Conservation (phyloP, 768 basidiomycete genomes). For the Leccinum olivaceopallidum region DNA sequence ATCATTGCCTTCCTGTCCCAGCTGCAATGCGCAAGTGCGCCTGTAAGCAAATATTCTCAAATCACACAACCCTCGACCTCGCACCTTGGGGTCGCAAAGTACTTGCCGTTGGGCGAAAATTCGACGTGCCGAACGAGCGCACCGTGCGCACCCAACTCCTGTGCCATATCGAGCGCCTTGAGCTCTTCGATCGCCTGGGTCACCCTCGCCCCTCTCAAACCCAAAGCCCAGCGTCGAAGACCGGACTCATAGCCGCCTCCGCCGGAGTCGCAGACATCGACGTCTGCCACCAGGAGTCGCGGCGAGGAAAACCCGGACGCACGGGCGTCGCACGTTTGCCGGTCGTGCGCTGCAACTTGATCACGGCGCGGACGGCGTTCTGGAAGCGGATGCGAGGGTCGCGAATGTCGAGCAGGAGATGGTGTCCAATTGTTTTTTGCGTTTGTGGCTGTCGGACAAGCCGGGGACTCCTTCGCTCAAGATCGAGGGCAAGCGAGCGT, state of each 20-base stretch:
- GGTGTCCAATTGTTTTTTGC: neutral
- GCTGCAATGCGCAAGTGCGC: slow-evolving; percentile 23
- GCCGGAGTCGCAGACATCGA: neutral
- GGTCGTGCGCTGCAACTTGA: slow-evolving; percentile 38
- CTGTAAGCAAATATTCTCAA: neutral
- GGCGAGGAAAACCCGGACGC: slow-evolving; percentile 27
- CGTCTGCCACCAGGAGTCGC: slow-evolving; percentile 32
- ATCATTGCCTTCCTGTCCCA: slow-evolving; percentile 52
- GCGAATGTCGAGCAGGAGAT: slow-evolving; percentile 22
- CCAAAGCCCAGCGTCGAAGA: slow-evolving; percentile 17
- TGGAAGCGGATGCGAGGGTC: slow-evolving; percentile 36
- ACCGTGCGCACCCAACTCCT: slow-evolving; percentile 42
- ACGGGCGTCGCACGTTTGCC: slow-evolving; percentile 22
- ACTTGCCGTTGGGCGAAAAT: slow-evolving; percentile 57
- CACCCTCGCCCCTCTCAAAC: slow-evolving; percentile 40
- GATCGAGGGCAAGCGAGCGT: neutral
- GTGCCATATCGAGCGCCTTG: slow-evolving; percentile 37
- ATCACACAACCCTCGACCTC: neutral
- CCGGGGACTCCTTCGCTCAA: neutral
- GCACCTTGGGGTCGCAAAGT: slow-evolving; percentile 55
- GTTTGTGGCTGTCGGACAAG: neutral
- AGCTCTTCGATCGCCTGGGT: slow-evolving; percentile 41
- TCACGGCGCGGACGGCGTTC: slow-evolving; percentile 43
- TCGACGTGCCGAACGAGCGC: slow-evolving; percentile 56
- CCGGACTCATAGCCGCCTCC: slow-evolving; percentile 15